A percentile compares a stretch with the other conserved stretches of the same genome.
These are phyloP conservation scores for Phytopythium vexans DNA, from an alignment of 352 stramenopile genomes.

Conservation along the genomic window DNA sequence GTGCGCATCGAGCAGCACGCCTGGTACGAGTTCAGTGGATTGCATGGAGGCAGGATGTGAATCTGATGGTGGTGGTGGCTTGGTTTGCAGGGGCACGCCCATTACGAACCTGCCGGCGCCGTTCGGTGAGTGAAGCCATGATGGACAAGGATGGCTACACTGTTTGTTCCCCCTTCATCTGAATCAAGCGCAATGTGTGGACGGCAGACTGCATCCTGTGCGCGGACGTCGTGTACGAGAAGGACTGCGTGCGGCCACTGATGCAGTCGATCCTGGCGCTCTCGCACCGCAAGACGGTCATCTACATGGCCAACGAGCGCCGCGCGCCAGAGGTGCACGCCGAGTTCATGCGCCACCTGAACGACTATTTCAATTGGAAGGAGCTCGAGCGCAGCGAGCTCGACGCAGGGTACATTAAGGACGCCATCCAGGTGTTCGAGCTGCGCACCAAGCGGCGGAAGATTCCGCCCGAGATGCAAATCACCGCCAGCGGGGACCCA, in stretches of 20 bases:
- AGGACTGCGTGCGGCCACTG: conserved; percentile 64
- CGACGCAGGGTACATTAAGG: conserved; percentile 65
- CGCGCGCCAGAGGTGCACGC: conserved; percentile 43
- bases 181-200: neutral
- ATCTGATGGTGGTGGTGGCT: conserved; percentile 3
- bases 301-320: conserved; percentile 77
- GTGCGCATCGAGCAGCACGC: conserved; percentile 58
- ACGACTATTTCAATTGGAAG: conserved; percentile 76
- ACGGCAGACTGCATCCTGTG: conserved; percentile 68
- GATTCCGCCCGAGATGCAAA: conserved; percentile 66
- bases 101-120: conserved; percentile 46
- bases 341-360: conserved; percentile 62
- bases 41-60: neutral
- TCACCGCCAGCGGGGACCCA: conserved; percentile 25
- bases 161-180: no score
- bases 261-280: conserved; percentile 79
- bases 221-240: conserved; percentile 82
- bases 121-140: conserved; percentile 25
- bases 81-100: conserved; percentile 49
- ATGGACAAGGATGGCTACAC: neutral
- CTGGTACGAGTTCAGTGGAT: conserved; percentile 23
- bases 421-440: conserved; percentile 78
- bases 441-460: conserved; percentile 75
- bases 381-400: conserved; percentile 55
- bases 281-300: conserved; percentile 71